Conservation (phyloP, 208 protist genomes). For the Acanthamoeba culbertsoni region DNA sequence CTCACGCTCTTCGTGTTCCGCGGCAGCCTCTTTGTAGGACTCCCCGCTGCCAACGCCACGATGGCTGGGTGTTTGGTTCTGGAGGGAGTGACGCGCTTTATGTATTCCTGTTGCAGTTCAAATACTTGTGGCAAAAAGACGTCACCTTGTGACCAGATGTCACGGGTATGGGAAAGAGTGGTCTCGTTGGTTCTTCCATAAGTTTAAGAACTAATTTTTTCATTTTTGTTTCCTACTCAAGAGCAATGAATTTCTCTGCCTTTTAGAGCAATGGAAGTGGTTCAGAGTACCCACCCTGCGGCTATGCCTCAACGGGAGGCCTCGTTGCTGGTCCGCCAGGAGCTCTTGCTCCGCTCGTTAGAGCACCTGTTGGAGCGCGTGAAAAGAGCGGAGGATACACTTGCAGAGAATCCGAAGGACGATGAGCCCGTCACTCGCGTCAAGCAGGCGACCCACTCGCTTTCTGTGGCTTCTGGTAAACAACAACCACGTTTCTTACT, state of each 20-base stretch:
- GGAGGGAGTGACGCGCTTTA: no score
- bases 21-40: neutral
- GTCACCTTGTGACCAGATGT: neutral
- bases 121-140: neutral
- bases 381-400: neutral
- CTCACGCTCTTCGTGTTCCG: neutral
- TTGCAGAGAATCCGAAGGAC: neutral
- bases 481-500: neutral
- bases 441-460: neutral
- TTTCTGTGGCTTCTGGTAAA: neutral
- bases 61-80: neutral
- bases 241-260: no score
- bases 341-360: neutral
- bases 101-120: neutral
- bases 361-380: neutral
- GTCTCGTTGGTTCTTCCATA: neutral
- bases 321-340: neutral
- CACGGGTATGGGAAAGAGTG: neutral
- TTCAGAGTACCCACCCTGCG: neutral
- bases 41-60: neutral
- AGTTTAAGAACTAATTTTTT: neutral
- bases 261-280: neutral
- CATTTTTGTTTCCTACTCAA: neutral
- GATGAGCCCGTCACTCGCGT: constrained; percentile 1
- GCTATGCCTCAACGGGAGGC: neutral